Percentiles rank a stretch among this genome's conserved stretches.
These are phyloP conservation scores for Globisporangium nunn DNA, from an alignment of 352 stramenopile species.

Conservation along the genomic window DNA sequence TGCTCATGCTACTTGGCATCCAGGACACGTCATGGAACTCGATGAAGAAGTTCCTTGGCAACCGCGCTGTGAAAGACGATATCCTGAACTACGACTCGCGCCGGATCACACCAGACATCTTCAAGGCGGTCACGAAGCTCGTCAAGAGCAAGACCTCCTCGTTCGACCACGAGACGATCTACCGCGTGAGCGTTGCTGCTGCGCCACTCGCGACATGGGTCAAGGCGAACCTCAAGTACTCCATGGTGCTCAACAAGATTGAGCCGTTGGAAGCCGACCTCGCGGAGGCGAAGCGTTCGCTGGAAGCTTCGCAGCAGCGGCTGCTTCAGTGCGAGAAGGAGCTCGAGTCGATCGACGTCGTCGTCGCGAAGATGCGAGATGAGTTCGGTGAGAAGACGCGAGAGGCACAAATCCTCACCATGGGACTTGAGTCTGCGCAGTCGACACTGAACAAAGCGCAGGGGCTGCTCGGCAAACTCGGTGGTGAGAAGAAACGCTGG, in stretches of 20 bases:
- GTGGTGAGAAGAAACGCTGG: conserved; percentile 90
- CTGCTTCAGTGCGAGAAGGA: conserved; percentile 89
- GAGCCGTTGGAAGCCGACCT: conserved; percentile 90
- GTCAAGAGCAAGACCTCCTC: conserved; percentile 90
- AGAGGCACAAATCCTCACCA: conserved; percentile 88
- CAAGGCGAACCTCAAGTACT: conserved; percentile 94
- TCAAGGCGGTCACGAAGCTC: conserved; percentile 88
- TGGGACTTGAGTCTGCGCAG: conserved; percentile 85
- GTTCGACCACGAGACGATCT: conserved; percentile 93
- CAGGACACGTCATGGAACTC: conserved; percentile 94
- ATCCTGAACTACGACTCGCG: conserved; percentile 95
- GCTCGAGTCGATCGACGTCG: conserved; percentile 87
- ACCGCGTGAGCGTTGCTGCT: conserved; percentile 90
- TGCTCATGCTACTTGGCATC: conserved; percentile 94
- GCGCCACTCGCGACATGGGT: conserved; percentile 93
- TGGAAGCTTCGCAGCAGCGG: conserved; percentile 84
- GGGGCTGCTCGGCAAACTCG: conserved; percentile 84
- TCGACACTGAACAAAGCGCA: conserved; percentile 90
- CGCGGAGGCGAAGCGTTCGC: conserved; percentile 77
- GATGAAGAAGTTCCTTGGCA: conserved; percentile 96
- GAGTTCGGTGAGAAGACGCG: conserved; percentile 91
- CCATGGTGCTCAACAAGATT: conserved; percentile 94
- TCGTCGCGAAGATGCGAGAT: conserved; percentile 85
- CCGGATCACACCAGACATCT: conserved; percentile 87
- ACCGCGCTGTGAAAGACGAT: conserved; percentile 94